Evolutionary conservation across 176 grass and related monocot genomes (phyloP).

Genomic region (Zoysia japonica): DNA sequence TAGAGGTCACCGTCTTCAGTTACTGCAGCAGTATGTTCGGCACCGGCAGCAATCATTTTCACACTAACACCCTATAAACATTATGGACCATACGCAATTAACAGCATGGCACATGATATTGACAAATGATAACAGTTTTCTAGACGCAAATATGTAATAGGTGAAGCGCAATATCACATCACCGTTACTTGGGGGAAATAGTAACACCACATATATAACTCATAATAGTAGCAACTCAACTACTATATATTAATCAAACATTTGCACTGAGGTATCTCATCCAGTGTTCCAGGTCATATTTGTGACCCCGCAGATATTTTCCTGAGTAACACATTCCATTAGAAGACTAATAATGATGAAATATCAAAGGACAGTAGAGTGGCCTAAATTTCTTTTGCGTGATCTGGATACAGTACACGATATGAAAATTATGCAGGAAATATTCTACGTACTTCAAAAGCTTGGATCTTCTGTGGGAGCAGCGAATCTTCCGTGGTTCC

Average conservation of each 20-base stretch:
- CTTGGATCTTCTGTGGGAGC: constrained; percentile 91
- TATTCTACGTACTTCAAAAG: constrained; percentile 68
- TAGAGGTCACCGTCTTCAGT: constrained; percentile 97
- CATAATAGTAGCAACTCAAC: constrained; percentile 7
- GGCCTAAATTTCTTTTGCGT: neutral
- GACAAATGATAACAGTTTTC: neutral
- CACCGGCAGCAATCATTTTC: constrained; percentile 98
- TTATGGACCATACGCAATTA: constrained; percentile 42
- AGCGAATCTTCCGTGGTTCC: constrained; percentile 93
- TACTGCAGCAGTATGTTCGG: constrained; percentile 94
- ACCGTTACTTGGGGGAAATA: constrained; percentile 11
- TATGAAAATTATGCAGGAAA: constrained; percentile 1
- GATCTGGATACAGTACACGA: neutral
- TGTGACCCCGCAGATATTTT: neutral
- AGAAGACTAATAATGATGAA: neutral
- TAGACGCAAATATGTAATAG: constrained; percentile 22
- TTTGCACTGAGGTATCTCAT: neutral
- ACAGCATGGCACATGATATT: neutral
- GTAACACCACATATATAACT: neutral
- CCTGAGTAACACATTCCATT: neutral
- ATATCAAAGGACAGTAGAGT: neutral
- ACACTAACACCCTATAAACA: constrained; percentile 70
- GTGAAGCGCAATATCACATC: constrained; percentile 9
- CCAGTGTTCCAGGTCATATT: neutral
- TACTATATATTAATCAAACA: constrained; percentile 14